Conservation (phyloP, 2,329 filamentous ascomycete species). For the Aspergillus costaricaensis region DNA sequence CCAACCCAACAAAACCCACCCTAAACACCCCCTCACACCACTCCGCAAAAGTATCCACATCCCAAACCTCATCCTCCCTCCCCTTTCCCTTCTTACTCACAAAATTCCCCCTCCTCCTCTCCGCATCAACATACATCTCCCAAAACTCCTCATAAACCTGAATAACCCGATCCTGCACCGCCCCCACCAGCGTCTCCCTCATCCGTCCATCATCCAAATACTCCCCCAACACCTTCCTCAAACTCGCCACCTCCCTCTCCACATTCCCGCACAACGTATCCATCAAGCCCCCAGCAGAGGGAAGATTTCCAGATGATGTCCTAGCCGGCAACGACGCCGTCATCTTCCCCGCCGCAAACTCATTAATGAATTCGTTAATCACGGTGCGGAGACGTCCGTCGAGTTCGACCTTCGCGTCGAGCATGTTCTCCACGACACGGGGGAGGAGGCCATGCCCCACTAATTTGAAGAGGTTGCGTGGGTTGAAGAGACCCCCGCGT, state of each 20-base stretch:
- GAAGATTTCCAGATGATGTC: constrained; percentile 9
- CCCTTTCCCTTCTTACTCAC: constrained; percentile 59
- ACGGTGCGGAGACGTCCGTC: constrained; percentile 63
- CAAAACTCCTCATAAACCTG: constrained; percentile 67
- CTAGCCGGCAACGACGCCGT: constrained; percentile 48
- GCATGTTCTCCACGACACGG: constrained; percentile 69
- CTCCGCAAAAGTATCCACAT: constrained; percentile 64
- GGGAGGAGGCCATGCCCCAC: constrained; percentile 62
- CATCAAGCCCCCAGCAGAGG: constrained; percentile 14
- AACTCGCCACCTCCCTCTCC: constrained; percentile 58
- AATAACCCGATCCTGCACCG: constrained; percentile 65
- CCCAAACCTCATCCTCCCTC: constrained; percentile 64
- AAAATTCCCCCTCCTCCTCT: constrained; percentile 38
- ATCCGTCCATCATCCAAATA: constrained; percentile 67
- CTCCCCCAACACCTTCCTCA: constrained; percentile 60
- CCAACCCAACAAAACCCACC: constrained; percentile 48
- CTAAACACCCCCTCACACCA: constrained; percentile 63
- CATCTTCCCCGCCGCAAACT: constrained; percentile 57
- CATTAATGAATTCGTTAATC: constrained; percentile 67
- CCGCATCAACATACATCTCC: constrained; percentile 50
- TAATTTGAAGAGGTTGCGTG: constrained; percentile 61
- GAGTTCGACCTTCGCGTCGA: constrained; percentile 69
- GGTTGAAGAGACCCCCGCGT: constrained; percentile 66
- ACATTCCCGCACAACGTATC: constrained; percentile 55
- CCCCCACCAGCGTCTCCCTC: constrained; percentile 65